These are phyloP conservation scores for Fusarium armeniacum DNA, from an alignment of 2,329 filamentous ascomycete species.

Conservation along the genomic window DNA sequence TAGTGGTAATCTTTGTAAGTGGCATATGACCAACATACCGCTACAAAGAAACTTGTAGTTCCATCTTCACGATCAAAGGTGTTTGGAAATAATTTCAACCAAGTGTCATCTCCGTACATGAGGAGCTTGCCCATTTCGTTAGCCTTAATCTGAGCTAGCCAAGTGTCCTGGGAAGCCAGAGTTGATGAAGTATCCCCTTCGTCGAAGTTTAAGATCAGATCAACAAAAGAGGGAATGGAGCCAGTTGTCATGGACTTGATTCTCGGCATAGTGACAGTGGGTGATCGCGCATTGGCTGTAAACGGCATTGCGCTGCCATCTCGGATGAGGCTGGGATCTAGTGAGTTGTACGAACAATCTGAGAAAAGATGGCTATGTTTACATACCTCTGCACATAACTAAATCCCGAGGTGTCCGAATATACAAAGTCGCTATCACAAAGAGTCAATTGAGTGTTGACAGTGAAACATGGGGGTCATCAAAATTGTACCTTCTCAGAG, in stretches of 20 bases:
- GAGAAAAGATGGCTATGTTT: background rate
- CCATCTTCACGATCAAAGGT: slow-evolving; percentile 91
- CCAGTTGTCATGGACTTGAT: slow-evolving; percentile 98
- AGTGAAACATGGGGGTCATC: slow-evolving; percentile 3
- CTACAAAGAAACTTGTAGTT: slow-evolving; percentile 98
- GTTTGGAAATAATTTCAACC: slow-evolving; percentile 94
- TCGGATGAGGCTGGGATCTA: slow-evolving; percentile 78
- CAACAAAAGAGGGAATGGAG: slow-evolving; percentile 97
- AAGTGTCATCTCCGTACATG: slow-evolving; percentile 98
- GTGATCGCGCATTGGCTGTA: slow-evolving; percentile 94
- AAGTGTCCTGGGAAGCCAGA: slow-evolving; percentile 90
- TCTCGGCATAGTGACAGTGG: slow-evolving; percentile 97
- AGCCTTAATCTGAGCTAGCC: slow-evolving; percentile 92
- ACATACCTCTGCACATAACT: slow-evolving; percentile 85
- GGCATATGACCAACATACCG: slow-evolving; percentile 71
- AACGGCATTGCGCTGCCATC: slow-evolving; percentile 89
- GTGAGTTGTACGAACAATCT: slow-evolving; percentile 20
- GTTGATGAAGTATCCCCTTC: slow-evolving; percentile 93
- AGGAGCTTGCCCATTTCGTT: slow-evolving; percentile 80
- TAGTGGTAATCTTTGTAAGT: background rate
- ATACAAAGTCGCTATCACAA: slow-evolving; percentile 87
- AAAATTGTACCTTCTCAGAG: slow-evolving; percentile 79
- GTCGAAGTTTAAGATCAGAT: slow-evolving; percentile 96
- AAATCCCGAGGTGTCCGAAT: slow-evolving; percentile 83
- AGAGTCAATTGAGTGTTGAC: slow-evolving; percentile 43